These are phyloP conservation scores for Termitomyces sp. DNA, from an alignment of 768 basidiomycete species.

Conservation along the genomic window DNA sequence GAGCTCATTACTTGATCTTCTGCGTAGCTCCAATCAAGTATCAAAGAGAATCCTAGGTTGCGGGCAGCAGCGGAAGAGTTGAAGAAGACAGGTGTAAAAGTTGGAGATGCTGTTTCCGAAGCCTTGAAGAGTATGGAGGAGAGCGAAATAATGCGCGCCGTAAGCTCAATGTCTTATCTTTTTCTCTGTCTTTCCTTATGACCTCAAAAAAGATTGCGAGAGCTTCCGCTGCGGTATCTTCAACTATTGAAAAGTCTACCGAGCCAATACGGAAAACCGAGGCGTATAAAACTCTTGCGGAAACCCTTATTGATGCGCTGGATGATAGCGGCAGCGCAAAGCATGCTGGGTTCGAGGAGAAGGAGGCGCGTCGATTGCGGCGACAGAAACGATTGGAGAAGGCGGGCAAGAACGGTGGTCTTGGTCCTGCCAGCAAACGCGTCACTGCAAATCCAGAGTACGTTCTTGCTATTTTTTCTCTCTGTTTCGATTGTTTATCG, in stretches of 20 bases:
- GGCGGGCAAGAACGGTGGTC: slow-evolving; percentile 68
- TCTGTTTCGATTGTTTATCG: neutral
- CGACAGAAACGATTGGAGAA: slow-evolving; percentile 80
- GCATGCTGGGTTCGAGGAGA: slow-evolving; percentile 95
- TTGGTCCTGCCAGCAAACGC: slow-evolving; percentile 43
- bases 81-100: slow-evolving; percentile 82
- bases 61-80: slow-evolving; percentile 93
- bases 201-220: slow-evolving; percentile 60
- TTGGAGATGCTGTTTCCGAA: slow-evolving; percentile 91
- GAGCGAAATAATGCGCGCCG: slow-evolving; percentile 85
- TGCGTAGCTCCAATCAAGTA: slow-evolving; percentile 79
- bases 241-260: slow-evolving; percentile 82
- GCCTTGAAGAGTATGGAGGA: slow-evolving; percentile 94
- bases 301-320: slow-evolving; percentile 86
- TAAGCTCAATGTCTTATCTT: slow-evolving; percentile 30
- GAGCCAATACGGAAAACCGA: slow-evolving; percentile 96
- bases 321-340: slow-evolving; percentile 93
- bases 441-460: slow-evolving; percentile 80
- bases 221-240: slow-evolving; percentile 83
- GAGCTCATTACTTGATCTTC: neutral
- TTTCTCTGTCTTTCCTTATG: neutral
- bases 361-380: slow-evolving; percentile 80
- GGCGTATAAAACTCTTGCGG: slow-evolving; percentile 89
- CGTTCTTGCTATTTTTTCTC: slow-evolving; percentile 24
- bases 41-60: slow-evolving; percentile 92